phyloP scores from a whole-genome alignment of 176 grass and related monocot species.

The Aegilops tauschii region DNA sequence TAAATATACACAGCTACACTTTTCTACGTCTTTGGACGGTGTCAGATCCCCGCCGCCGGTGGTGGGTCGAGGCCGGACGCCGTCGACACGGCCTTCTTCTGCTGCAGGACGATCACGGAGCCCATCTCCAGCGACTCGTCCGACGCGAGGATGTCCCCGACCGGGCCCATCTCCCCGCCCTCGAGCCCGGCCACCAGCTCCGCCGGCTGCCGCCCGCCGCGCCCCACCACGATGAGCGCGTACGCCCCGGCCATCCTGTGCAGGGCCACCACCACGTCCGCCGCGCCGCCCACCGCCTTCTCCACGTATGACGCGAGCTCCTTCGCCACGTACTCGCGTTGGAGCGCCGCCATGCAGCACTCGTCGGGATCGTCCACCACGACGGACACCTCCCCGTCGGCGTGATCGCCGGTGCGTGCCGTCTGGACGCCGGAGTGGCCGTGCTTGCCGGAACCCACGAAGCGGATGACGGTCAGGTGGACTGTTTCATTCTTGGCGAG shows the following conservation, averaged over 20 bases:
- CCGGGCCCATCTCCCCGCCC: conserved; percentile 27
- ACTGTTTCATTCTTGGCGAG: conserved; percentile 30
- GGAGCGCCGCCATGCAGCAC: conserved; percentile 27
- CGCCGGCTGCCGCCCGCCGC: conserved; percentile 35
- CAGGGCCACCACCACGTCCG: conserved; percentile 34
- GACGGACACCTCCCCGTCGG: conserved; percentile 11
- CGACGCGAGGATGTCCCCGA: conserved; percentile 44
- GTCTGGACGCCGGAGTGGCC: neutral
- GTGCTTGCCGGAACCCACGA: conserved; percentile 4
- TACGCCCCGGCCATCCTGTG: conserved; percentile 35
- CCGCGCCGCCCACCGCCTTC: conserved; percentile 7
- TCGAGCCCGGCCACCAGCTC: conserved; percentile 35
- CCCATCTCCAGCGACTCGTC: conserved; percentile 37
- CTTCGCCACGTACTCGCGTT: conserved; percentile 34
- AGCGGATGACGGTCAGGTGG: conserved; percentile 16
- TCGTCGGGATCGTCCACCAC: conserved; percentile 33
- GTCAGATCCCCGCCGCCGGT: neutral
- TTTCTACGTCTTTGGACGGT: neutral
- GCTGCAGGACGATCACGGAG: conserved; percentile 37
- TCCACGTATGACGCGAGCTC: conserved; percentile 37
- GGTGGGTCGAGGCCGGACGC: neutral
- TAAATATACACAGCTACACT: conserved; percentile 29
- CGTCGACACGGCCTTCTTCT: conserved; percentile 9
- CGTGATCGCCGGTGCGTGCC: neutral
- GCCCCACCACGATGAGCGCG: conserved; percentile 37